These are phyloP conservation scores for Schwanniomyces occidentalis DNA, from an alignment of 805 yeast genomes.

Conservation along the genomic window DNA sequence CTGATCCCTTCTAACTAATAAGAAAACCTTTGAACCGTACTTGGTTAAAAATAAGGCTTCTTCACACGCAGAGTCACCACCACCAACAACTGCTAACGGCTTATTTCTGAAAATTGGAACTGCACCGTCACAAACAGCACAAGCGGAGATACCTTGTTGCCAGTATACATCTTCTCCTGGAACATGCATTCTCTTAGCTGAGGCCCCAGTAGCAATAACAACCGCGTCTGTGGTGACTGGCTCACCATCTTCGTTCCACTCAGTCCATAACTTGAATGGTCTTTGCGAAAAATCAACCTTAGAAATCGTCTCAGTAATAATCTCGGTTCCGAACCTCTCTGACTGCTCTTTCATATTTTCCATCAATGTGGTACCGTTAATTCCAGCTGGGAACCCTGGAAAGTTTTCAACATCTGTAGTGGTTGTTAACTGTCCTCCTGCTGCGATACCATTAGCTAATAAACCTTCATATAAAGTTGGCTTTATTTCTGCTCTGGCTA, in stretches of 20 bases:
- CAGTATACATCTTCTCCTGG: conserved; percentile 98
- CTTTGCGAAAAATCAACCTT: conserved; percentile 84
- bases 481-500: conserved; percentile 93
- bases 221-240: conserved; percentile 93
- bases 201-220: conserved; percentile 95
- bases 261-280: conserved; percentile 98
- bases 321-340: conserved; percentile 83
- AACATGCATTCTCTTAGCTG: conserved; percentile 88
- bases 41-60: conserved; percentile 97
- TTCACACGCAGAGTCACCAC: conserved; percentile 99
- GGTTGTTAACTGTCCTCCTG: conserved; percentile 98
- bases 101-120: conserved; percentile 98
- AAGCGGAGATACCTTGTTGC: conserved; percentile 99
- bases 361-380: conserved; percentile 86
- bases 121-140: conserved; percentile 99
- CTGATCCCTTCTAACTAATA: conserved; percentile 91
- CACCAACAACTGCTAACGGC: conserved; percentile 97
- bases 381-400: conserved; percentile 97
- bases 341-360: conserved; percentile 92
- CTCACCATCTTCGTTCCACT: conserved; percentile 87
- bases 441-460: conserved; percentile 97
- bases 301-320: conserved; percentile 92
- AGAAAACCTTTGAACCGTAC: conserved; percentile 93
- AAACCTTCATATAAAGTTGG: conserved; percentile 95
- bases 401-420: conserved; percentile 98